Percentiles rank a stretch among this genome's conserved stretches.
phyloP scores from a whole-genome alignment of 2,329 filamentous ascomycete species.

The Tolypocladium ovalisporum region DNA sequence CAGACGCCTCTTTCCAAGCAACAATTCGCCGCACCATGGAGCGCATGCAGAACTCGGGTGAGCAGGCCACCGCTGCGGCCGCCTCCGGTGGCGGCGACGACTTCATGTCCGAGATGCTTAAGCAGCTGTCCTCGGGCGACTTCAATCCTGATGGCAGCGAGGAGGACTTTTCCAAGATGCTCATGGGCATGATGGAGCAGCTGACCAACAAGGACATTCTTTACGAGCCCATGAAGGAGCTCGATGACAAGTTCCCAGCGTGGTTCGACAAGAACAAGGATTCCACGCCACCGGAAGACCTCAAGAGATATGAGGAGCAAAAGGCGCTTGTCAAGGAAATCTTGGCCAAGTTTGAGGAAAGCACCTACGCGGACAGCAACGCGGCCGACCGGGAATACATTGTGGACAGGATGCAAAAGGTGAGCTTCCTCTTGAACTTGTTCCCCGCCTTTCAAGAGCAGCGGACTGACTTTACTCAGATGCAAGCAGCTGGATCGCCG shows the following conservation, averaged over 20 bases:
- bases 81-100: slow-evolving; percentile 61
- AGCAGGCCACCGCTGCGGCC: slow-evolving; percentile 71
- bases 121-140: slow-evolving; percentile 60
- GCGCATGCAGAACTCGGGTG: slow-evolving; percentile 82
- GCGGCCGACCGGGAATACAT: slow-evolving; percentile 78
- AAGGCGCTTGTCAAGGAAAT: slow-evolving; percentile 73
- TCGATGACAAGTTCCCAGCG: slow-evolving; percentile 80
- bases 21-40: slow-evolving; percentile 92
- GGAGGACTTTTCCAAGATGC: slow-evolving; percentile 87
- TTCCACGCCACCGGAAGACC: slow-evolving; percentile 57
- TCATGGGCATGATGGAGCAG: slow-evolving; percentile 98
- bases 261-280: slow-evolving; percentile 75
- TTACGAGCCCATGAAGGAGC: slow-evolving; percentile 97
- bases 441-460: not conserved
- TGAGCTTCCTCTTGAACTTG: slow-evolving; percentile 28
- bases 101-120: slow-evolving; percentile 83
- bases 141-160: slow-evolving; percentile 50
- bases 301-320: slow-evolving; percentile 74
- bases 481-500: slow-evolving; percentile 91
- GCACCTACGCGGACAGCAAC: slow-evolving; percentile 72
- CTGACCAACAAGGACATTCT: slow-evolving; percentile 96
- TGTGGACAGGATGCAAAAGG: slow-evolving; percentile 96
- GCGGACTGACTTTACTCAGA: slow-evolving; percentile 40
- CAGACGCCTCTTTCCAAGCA: slow-evolving; percentile 67
- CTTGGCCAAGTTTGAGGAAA: slow-evolving; percentile 76